Percentiles rank a stretch among this genome's conserved stretches.
Conservation (phyloP, 2,329 filamentous ascomycete species). For the Hyphodiscus sp. region DNA sequence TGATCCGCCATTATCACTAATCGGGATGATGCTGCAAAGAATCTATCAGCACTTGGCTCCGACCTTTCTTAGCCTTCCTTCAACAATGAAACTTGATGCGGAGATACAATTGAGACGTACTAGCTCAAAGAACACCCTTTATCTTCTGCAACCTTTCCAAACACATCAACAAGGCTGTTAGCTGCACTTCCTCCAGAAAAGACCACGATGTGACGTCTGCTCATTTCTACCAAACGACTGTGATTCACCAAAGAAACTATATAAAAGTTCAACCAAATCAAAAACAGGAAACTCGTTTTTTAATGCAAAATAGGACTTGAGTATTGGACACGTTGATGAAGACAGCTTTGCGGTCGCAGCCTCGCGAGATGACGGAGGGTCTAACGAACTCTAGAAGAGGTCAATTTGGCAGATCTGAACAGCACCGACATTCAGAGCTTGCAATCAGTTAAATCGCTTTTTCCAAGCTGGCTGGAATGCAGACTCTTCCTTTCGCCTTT, state of each 20-base stretch:
- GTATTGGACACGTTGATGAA: not conserved
- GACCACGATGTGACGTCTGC: slow-evolving; percentile 52
- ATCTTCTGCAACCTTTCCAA: slow-evolving; percentile 47
- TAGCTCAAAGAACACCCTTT: slow-evolving; percentile 29
- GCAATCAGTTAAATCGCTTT: no score
- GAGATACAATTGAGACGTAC: slow-evolving; percentile 18
- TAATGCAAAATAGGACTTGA: not conserved
- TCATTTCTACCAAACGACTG: slow-evolving; percentile 3
- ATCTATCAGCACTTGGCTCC: slow-evolving; percentile 45
- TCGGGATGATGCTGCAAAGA: slow-evolving; percentile 73
- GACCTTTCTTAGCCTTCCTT: not conserved
- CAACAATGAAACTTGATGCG: not conserved
- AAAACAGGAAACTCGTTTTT: not conserved
- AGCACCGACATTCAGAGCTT: no score
- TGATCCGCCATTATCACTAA: slow-evolving; percentile 92
- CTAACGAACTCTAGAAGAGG: not conserved
- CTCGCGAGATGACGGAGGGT: not conserved
- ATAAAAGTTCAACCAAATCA: not conserved
- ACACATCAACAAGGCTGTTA: slow-evolving; percentile 89
- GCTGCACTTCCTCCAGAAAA: slow-evolving; percentile 94
- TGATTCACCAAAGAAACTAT: not conserved
- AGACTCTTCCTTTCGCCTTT: no score
- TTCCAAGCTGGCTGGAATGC: no score
- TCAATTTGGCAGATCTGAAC: no score
- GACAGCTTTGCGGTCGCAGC: not conserved